A percentile compares a stretch with the other conserved stretches of the same genome.
Conservation (phyloP, 179 eudicot genomes). For the Sideroxylon spinosum region DNA sequence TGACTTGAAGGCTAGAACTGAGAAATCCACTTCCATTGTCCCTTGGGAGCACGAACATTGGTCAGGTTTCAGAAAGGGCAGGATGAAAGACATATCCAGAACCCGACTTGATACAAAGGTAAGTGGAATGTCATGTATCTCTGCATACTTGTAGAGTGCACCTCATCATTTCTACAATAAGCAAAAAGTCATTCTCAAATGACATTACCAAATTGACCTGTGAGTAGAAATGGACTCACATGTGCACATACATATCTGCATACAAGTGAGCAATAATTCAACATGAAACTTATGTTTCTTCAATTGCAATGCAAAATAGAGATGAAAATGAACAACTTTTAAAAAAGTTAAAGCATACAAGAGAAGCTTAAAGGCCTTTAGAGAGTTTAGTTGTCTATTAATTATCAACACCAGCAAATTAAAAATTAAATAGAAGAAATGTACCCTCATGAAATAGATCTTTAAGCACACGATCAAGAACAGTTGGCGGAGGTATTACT, state of each 20-base stretch:
- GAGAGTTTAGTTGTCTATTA: not conserved
- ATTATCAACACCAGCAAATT: not conserved
- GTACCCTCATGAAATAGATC: slow-evolving; percentile 89
- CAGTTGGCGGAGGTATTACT: slow-evolving; percentile 93
- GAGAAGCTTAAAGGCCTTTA: not conserved
- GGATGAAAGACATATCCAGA: too few species aligned
- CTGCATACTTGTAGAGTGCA: too few species aligned
- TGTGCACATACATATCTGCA: not conserved
- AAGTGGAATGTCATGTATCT: too few species aligned
- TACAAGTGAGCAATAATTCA: not conserved
- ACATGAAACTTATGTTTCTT: not conserved
- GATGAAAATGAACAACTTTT: not conserved
- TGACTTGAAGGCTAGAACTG: too few species aligned
- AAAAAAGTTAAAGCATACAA: slow-evolving; percentile 6
- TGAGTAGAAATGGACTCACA: not conserved
- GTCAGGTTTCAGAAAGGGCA: too few species aligned
- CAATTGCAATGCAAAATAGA: not conserved
- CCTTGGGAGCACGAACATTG: too few species aligned
- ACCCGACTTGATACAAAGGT: too few species aligned
- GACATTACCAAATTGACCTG: not conserved
- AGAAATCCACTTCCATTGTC: too few species aligned
- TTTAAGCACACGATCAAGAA: slow-evolving; percentile 86
- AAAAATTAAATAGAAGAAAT: not conserved
- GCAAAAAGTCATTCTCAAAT: not conserved
- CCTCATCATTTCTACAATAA: not conserved